These are phyloP conservation scores for Spongispora temasekensis DNA, from an alignment of 1,284 basidiomycete species.

Conservation along the genomic window DNA sequence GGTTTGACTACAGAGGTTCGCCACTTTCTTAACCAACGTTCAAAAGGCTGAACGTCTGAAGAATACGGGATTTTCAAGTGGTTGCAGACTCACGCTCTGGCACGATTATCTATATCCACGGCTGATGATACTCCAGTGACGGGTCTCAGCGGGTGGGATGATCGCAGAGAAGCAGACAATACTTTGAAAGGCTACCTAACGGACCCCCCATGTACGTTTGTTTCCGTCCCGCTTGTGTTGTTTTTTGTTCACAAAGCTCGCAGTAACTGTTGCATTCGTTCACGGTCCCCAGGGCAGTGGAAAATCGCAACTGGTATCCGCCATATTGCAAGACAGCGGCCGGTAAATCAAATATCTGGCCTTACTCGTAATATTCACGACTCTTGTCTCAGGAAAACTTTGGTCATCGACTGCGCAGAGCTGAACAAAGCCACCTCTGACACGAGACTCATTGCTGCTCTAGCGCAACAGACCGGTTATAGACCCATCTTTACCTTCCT, in stretches of 20 bases:
- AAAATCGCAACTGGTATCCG: constrained; percentile 73
- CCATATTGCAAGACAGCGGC: constrained; percentile 58
- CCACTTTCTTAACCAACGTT: background rate
- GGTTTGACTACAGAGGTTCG: constrained; percentile 76
- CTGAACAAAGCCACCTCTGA: constrained; percentile 79
- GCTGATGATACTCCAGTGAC: constrained; percentile 12
- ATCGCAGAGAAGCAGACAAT: constrained; percentile 75
- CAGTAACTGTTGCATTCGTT: constrained; percentile 75
- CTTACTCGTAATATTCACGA: background rate
- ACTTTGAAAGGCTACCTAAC: constrained; percentile 70
- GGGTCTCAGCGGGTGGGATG: constrained; percentile 68
- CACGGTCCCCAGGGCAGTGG: constrained; percentile 94
- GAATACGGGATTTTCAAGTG: constrained; percentile 69
- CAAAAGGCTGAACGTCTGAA: constrained; percentile 31
- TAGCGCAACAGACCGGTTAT: constrained; percentile 88
- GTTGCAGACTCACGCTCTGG: constrained; percentile 59
- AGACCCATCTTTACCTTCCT: constrained; percentile 91
- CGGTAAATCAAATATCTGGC: constrained; percentile 46
- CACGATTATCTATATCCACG: constrained; percentile 42
- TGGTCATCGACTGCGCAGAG: constrained; percentile 82
- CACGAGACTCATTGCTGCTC: constrained; percentile 61
- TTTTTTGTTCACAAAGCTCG: constrained; percentile 5
- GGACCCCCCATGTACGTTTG: constrained; percentile 65
- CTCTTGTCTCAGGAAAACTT: constrained; percentile 53
- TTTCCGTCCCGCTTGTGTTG: background rate